Evolutionary conservation across 78 protist species (phyloP).

Genomic region (Dictyostelium capitatum): DNA sequence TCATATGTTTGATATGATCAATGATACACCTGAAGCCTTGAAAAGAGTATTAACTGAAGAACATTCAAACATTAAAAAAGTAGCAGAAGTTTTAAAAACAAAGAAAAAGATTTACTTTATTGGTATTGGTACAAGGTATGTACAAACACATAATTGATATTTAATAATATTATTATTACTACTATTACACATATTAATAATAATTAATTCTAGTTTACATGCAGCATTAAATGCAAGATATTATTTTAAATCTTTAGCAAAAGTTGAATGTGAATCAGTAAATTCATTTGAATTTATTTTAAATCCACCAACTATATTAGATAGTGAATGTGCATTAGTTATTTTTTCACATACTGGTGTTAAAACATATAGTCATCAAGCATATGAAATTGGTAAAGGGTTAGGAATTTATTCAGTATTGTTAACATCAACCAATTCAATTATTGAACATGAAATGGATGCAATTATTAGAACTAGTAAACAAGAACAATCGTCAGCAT

Average conservation of each 20-base stretch:
- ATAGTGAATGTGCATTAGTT: conserved; percentile 5
- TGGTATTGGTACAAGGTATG: conserved; percentile 56
- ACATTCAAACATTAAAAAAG: neutral
- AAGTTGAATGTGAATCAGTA: conserved; percentile 1
- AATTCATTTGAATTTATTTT: conserved; percentile 35
- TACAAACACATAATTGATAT: no score
- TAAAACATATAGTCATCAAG: neutral
- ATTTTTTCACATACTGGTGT: conserved; percentile 69
- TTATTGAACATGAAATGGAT: conserved; percentile 5
- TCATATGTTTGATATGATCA: conserved; percentile 74
- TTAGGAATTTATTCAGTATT: conserved; percentile 26
- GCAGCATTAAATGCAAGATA: conserved; percentile 45
- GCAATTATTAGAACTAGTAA: conserved; percentile 40
- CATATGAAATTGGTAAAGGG: neutral
- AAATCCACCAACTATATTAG: neutral
- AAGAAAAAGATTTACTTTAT: conserved; percentile 20
- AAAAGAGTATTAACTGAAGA: conserved; percentile 41
- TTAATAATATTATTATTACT: no score
- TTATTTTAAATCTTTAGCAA: neutral
- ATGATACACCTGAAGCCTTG: conserved; percentile 30
- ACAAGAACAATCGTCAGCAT: conserved; percentile 52
- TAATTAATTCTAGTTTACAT: no score
- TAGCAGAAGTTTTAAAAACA: neutral
- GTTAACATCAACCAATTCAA: conserved; percentile 7
- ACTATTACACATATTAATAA: no score